Conservation (phyloP, 345 rosid genomes). For the Ceriops zippeliana region DNA sequence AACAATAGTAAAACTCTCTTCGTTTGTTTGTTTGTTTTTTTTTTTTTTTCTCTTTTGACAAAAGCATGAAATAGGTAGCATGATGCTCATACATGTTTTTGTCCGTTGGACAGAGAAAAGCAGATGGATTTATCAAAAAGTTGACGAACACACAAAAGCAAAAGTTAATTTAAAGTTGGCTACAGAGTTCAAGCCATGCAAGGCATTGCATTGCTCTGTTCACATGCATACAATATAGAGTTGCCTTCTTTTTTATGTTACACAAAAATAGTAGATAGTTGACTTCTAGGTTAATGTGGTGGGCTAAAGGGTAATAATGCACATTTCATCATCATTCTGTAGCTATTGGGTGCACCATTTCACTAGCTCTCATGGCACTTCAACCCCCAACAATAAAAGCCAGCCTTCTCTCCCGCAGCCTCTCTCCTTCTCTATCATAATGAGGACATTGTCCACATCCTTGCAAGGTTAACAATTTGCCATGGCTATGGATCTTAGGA, state of each 20-base stretch:
- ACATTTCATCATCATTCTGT: slow-evolving; percentile 36
- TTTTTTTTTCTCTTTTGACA: no score
- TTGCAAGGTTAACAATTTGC: neutral
- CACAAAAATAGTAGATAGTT: slow-evolving; percentile 26
- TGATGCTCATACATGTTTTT: neutral
- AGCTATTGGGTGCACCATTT: slow-evolving; percentile 39
- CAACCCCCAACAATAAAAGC: slow-evolving; percentile 23
- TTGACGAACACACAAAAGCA: neutral
- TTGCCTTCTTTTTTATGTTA: slow-evolving; percentile 2
- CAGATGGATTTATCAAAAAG: slow-evolving; percentile 10
- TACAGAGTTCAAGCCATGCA: slow-evolving; percentile 31
- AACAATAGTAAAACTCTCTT: neutral
- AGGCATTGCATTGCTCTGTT: slow-evolving; percentile 9
- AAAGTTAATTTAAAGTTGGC: slow-evolving; percentile 9
- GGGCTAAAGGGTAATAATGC: slow-evolving; percentile 26
- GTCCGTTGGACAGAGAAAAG: neutral
- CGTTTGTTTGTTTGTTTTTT: neutral
- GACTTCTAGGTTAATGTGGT: slow-evolving; percentile 38
- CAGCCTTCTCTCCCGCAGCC: slow-evolving; percentile 18
- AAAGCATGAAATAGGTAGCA: neutral
- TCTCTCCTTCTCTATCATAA: slow-evolving; percentile 14
- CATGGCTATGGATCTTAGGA: slow-evolving; percentile 40
- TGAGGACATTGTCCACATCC: slow-evolving; percentile 1
- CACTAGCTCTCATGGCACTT: slow-evolving; percentile 21
- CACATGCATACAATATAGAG: slow-evolving; percentile 10